Base-by-base conservation (phyloP, 2,329 filamentous ascomycete species). In the Niveomyces coronatus region DNA sequence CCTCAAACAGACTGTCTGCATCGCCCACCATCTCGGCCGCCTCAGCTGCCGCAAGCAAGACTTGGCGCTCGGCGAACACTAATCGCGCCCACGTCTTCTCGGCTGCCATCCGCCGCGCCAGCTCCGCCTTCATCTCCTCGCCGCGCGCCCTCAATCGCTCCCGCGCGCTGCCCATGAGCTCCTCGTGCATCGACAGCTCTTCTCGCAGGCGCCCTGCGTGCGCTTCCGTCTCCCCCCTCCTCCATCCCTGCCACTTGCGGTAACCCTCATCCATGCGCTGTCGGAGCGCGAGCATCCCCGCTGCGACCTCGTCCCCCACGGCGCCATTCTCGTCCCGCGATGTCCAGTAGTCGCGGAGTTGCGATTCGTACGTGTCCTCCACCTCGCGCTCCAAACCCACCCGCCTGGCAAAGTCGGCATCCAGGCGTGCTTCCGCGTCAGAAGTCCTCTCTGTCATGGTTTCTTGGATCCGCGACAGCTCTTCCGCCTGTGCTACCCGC, bases 71-170 rank as follows among this genome's bases (percentile, higher is more conserved):
- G 5, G 58, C 50, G 5, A 63, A 44, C 4, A 72, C 63, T 29
- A 61, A 57, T 24, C 56, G 53, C 17, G 65, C 51, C 71, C 72
- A 76, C 40, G 53, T 57, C 40, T 57, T 51, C 55, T 75, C 69
- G 0, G 65, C 67, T 6, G 45, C 47, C 33, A 59, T 59, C 20
- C 54, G 57, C 35, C 46, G 54, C 27, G 44, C 42, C 17, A 61
- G 49, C 13, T 59, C 60, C 13, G 45, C 48, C 33, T 54, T 51
- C 31, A 52, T 53, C 14, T 54, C 52, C 2, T 51, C 53, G 23
- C 37, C 49, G 15, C 47, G 39, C n/a, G 50, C 56, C 13, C 48
- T 44, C 17, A 61, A 43, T 14, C 58, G 51, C 20, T 48, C 45
- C 37, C 53, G 58, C 36, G 55, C 53, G 23, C 60, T 61, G 18